These are phyloP conservation scores for Pyrenula aspistea DNA, from an alignment of 495 filamentous ascomycete genomes.

Conservation along the genomic window DNA sequence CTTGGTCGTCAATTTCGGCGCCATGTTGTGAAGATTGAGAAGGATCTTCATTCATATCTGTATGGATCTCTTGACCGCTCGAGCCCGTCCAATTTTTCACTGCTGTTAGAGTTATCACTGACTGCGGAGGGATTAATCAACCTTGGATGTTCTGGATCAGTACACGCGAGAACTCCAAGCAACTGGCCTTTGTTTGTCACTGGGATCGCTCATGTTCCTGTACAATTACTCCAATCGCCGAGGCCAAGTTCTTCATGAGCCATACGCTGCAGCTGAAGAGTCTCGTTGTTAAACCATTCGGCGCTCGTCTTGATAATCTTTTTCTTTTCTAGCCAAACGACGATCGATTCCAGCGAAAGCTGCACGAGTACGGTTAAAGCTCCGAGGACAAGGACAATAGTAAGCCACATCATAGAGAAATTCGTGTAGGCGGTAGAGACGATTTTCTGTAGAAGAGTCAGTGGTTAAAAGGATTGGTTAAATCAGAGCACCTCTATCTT, in stretches of 20 bases:
- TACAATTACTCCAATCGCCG: background rate
- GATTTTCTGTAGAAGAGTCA: background rate
- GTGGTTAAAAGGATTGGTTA: background rate
- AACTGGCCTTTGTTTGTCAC: background rate
- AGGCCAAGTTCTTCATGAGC: background rate
- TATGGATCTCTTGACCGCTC: background rate
- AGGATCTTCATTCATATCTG: no score
- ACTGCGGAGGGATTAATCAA: background rate
- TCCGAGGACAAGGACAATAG: background rate
- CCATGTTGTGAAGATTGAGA: no score
- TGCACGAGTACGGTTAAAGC: background rate
- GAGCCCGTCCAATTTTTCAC: background rate
- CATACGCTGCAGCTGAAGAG: background rate
- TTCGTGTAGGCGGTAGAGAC: background rate
- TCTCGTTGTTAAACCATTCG: background rate
- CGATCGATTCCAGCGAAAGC: background rate
- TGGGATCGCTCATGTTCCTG: background rate
- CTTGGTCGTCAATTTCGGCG: no score
- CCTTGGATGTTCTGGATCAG: background rate
- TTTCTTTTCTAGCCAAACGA: background rate
- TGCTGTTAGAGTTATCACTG: background rate
- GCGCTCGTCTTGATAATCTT: background rate
- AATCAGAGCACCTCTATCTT: background rate
- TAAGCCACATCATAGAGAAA: background rate
- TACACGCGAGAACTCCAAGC: background rate